Evolutionary conservation across 306 rosid species (phyloP), one percentile per base, ranked within the genome.

Genomic region (Astragalus membranaceus): DNA sequence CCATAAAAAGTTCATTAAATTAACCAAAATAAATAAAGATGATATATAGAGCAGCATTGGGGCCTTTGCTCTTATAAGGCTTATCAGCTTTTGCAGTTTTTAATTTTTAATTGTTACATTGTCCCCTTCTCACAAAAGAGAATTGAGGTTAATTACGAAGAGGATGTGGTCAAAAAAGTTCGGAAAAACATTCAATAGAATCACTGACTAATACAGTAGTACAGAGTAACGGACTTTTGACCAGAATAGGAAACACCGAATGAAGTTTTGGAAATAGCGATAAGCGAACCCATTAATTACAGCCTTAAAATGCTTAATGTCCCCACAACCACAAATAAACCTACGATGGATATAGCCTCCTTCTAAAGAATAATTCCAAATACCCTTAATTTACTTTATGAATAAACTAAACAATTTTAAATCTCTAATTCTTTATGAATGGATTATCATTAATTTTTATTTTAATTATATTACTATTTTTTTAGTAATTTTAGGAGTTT

Each of bases 171-270:
- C 75, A 78, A 68, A 57, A 77, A 74, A 78, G 9, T 70, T 56
- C 5, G 44, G 47, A 76, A 69, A 58, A 70, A 42, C 36, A 77
- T 75, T 64, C 48, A 13, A 30, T 29, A 68, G 32, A 66, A 64
- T 70, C 78, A 59, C 80, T 70, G 78, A 82, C 73, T 15, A 70
- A 26, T 66, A 74, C 81, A 64, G 77, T 75, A 64, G 77, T 75
- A 6, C 47, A 72, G 55, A 26, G 51, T 64, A 68, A 81, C 82
- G 43, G 56, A 54, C 75, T 33, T 80, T 84, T 84, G 88, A 84
- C 86, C 82, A 54, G 43, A 63, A 77, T 59, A 46, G 50, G 42
- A 29, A 53, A n/a, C 10, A 17, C 53, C n/a, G 37, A 12, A 52
- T 9, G 67, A 10, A 10, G 41, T 51, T 75, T 73, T 70, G 75